A percentile compares a stretch with the other conserved stretches of the same genome.
Evolutionary conservation across 2,329 filamentous ascomycete species (phyloP).

Genomic region (Bipolaris victoriae): DNA sequence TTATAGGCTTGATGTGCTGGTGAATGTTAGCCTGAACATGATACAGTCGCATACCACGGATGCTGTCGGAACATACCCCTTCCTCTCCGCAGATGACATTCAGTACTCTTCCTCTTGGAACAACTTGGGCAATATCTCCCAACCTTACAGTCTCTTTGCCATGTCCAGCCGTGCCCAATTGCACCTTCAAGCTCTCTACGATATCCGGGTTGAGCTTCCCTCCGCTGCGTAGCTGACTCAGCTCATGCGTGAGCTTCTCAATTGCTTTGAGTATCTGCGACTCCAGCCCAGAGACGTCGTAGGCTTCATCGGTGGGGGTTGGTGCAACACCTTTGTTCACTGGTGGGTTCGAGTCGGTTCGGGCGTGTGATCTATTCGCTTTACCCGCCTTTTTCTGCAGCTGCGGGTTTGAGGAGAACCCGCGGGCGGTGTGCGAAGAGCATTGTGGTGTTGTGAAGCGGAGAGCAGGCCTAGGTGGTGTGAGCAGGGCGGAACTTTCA

Average conservation of each 20-base stretch:
- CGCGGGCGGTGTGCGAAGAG: slow-evolving; percentile 19
- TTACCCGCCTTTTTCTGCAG: slow-evolving; percentile 62
- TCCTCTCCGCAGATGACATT: slow-evolving; percentile 69
- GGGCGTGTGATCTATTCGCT: slow-evolving; percentile 50
- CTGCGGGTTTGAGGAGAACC: slow-evolving; percentile 53
- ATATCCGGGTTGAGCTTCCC: slow-evolving; percentile 67
- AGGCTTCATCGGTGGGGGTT: slow-evolving; percentile 60
- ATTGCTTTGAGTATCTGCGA: slow-evolving; percentile 61
- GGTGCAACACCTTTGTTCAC: slow-evolving; percentile 26
- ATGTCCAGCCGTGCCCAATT: slow-evolving; percentile 55
- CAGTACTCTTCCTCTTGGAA: slow-evolving; percentile 67
- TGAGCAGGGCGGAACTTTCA: slow-evolving; percentile 9
- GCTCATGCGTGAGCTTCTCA: slow-evolving; percentile 64
- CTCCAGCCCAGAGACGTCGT: slow-evolving; percentile 66
- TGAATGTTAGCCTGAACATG: slow-evolving; percentile 10
- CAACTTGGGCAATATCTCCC: slow-evolving; percentile 69
- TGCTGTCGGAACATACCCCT: slow-evolving; percentile 55
- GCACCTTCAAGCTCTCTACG: slow-evolving; percentile 67
- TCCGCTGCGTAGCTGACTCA: slow-evolving; percentile 66
- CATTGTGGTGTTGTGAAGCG: slow-evolving; percentile 17
- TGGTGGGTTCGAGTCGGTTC: slow-evolving; percentile 44
- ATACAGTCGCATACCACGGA: not conserved
- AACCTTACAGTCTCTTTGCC: slow-evolving; percentile 60
- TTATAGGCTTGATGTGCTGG: slow-evolving; percentile 62
- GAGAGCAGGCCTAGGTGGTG: slow-evolving; percentile 18